phyloP scores from a whole-genome alignment of 805 yeast genomes.

The Candida tibetensis region DNA sequence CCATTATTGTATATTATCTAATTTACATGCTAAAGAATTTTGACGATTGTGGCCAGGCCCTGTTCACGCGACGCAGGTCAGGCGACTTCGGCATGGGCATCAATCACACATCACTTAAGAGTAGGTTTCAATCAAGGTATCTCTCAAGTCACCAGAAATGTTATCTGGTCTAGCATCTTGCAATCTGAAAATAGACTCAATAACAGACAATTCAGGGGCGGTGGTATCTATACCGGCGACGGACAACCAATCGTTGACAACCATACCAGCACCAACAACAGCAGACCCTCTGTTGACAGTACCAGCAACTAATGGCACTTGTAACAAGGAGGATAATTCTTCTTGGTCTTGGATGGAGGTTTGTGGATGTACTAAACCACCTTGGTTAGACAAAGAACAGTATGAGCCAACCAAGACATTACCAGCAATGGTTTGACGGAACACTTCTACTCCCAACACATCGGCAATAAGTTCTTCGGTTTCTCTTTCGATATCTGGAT shows the following conservation, averaged over 20 bases:
- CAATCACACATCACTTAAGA: too few relatives aligned
- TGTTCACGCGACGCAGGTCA: too few relatives aligned
- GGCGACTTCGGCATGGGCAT: too few relatives aligned
- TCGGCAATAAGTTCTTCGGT: conserved; percentile 98
- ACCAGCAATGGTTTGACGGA: conserved; percentile 98
- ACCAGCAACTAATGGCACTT: conserved; percentile 98
- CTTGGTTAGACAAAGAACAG: conserved; percentile 92
- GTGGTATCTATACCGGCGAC: conserved; percentile 97
- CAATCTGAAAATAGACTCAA: conserved; percentile 92
- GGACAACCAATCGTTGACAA: conserved; percentile 97
- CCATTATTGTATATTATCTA: not conserved
- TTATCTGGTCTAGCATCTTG: conserved; percentile 90
- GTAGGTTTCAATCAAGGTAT: conserved; percentile 88
- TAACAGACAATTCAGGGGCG: conserved; percentile 95
- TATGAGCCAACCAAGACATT: conserved; percentile 96
- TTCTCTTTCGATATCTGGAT: conserved; percentile 98
- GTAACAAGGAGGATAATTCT: conserved; percentile 90
- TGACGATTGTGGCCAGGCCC: too few relatives aligned
- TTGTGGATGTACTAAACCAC: conserved; percentile 97
- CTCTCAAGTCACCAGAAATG: conserved; percentile 81
- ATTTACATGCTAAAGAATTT: not conserved
- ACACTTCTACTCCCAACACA: conserved; percentile 97
- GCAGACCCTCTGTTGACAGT: conserved; percentile 97
- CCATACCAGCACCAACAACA: conserved; percentile 98
- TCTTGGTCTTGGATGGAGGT: conserved; percentile 97